Conservation (phyloP, 2,329 filamentous ascomycete species). For the Pyrenochaeta sp. region DNA sequence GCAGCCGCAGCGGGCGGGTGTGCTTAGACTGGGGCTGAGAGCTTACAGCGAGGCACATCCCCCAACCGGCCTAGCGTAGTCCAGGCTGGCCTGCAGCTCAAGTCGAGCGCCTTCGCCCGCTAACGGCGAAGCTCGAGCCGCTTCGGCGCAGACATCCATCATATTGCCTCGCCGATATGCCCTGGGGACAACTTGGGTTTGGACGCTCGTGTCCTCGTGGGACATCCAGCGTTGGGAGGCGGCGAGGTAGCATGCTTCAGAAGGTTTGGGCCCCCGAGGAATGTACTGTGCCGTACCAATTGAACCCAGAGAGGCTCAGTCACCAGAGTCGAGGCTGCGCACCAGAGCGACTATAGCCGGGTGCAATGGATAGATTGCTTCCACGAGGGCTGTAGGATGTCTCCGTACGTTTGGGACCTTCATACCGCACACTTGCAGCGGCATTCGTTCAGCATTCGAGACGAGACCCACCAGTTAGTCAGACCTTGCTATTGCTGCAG, state of each 20-base stretch:
- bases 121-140: slow-evolving; percentile 25
- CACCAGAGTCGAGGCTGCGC: slow-evolving; percentile 24
- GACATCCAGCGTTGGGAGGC: not conserved
- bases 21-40: slow-evolving; percentile 45
- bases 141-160: slow-evolving; percentile 8
- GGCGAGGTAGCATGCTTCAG: not conserved
- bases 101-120: slow-evolving; percentile 28
- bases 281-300: slow-evolving; percentile 15
- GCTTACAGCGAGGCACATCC: slow-evolving; percentile 39
- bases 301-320: slow-evolving; percentile 22
- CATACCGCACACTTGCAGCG: slow-evolving; percentile 12
- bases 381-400: slow-evolving; percentile 26
- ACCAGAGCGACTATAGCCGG: slow-evolving; percentile 21
- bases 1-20: slow-evolving; percentile 37
- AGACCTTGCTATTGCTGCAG: slow-evolving; percentile 24
- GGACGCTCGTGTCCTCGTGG: not conserved
- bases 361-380: slow-evolving; percentile 29
- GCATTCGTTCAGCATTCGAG: slow-evolving; percentile 15
- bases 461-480: slow-evolving; percentile 15
- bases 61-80: slow-evolving; percentile 32
- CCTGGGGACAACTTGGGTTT: not conserved
- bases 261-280: not conserved
- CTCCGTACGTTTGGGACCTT: slow-evolving; percentile 12
- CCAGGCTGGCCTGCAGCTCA: slow-evolving; percentile 28
- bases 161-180: not conserved